Evolutionary conservation across 805 yeast species (phyloP).

Genomic region (Zygotorulaspora florentina): DNA sequence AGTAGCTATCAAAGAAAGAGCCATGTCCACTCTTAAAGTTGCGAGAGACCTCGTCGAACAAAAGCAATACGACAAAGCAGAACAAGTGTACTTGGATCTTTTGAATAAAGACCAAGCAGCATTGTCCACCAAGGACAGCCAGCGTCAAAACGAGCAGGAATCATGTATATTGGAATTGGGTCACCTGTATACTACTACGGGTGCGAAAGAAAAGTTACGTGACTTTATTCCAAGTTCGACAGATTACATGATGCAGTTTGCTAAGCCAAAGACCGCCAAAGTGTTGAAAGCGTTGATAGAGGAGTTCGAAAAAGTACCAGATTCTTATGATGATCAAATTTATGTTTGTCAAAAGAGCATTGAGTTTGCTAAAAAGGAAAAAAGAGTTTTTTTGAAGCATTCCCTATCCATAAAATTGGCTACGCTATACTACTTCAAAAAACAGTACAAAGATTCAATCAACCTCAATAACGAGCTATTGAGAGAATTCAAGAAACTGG

Average conservation of each 20-base stretch:
- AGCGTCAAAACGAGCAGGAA: constrained; percentile 54
- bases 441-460: constrained; percentile 63
- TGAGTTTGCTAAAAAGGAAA: constrained; percentile 80
- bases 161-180: constrained; percentile 73
- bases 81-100: constrained; percentile 50
- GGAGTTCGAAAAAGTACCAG: constrained; percentile 59
- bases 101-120: constrained; percentile 33
- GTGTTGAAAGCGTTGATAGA: constrained; percentile 80
- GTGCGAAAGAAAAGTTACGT: constrained; percentile 49
- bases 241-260: constrained; percentile 67
- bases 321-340: constrained; percentile 66
- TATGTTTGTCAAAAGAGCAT: constrained; percentile 71
- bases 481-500: constrained; percentile 85
- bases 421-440: constrained; percentile 63
- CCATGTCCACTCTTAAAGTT: constrained; percentile 40
- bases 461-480: constrained; percentile 66
- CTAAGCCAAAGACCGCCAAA: constrained; percentile 93
- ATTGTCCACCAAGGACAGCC: constrained; percentile 33
- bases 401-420: constrained; percentile 81
- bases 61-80: constrained; percentile 55
- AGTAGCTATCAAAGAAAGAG: neutral
- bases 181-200: constrained; percentile 51
- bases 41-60: constrained; percentile 58
- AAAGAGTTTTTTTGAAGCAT: constrained; percentile 85
- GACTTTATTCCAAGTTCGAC: constrained; percentile 66